Evolutionary conservation across 495 filamentous ascomycete genomes (phyloP).

Genomic region (Aspergillus biplanus): DNA sequence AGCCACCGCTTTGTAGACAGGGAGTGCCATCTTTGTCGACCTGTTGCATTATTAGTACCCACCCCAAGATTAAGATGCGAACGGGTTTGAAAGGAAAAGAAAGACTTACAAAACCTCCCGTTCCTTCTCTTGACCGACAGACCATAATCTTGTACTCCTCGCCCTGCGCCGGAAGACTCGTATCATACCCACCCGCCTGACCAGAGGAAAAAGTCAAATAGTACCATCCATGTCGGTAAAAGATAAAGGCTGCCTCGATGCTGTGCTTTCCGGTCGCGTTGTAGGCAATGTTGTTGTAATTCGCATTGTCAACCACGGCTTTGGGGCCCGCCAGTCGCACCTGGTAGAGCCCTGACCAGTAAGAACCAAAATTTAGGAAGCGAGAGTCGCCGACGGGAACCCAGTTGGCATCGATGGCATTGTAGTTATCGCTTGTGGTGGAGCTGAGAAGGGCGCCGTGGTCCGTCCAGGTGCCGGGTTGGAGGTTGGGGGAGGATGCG

Average conservation of each 20-base stretch:
- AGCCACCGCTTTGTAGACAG: slow-evolving; percentile 65
- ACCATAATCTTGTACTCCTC: slow-evolving; percentile 70
- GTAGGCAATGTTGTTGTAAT: slow-evolving; percentile 56
- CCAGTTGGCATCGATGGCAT: slow-evolving; percentile 73
- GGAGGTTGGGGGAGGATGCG: slow-evolving; percentile 65
- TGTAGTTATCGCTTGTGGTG: slow-evolving; percentile 53
- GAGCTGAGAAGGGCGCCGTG: slow-evolving; percentile 52
- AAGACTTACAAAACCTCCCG: slow-evolving; percentile 56
- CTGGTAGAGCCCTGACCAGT: slow-evolving; percentile 71
- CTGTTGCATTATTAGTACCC: slow-evolving; percentile 23
- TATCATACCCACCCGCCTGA: slow-evolving; percentile 60
- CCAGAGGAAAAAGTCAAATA: slow-evolving; percentile 71
- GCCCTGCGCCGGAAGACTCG: slow-evolving; percentile 52
- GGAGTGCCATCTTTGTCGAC: slow-evolving; percentile 60
- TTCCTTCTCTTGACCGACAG: slow-evolving; percentile 58
- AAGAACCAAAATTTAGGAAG: slow-evolving; percentile 69
- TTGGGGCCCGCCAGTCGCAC: slow-evolving; percentile 54
- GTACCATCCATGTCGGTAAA: slow-evolving; percentile 58
- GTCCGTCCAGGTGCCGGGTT: slow-evolving; percentile 62
- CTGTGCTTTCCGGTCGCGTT: slow-evolving; percentile 56
- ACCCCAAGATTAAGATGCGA: neutral
- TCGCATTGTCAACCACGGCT: slow-evolving; percentile 34
- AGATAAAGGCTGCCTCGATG: slow-evolving; percentile 62
- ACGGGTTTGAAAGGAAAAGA: neutral
- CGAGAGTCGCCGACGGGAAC: slow-evolving; percentile 49